Evolutionary conservation across 2,329 filamentous ascomycete genomes (phyloP).

Genomic region (Aspergillus ustus): DNA sequence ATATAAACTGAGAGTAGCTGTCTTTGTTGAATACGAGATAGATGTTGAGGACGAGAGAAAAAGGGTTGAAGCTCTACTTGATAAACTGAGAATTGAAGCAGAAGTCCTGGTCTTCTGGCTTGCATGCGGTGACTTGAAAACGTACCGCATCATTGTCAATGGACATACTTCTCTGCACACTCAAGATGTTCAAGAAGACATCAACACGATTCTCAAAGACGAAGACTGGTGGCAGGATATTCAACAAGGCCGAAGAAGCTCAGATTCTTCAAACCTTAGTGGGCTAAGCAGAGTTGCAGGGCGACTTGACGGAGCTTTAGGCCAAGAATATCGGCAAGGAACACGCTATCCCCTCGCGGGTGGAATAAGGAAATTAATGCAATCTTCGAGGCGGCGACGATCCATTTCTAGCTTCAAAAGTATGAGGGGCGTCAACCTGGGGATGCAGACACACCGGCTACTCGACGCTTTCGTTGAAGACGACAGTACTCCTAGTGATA

Average conservation of each 20-base stretch:
- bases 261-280: conserved; percentile 22
- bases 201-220: conserved; percentile 69
- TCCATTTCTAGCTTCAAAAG: conserved; percentile 53
- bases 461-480: conserved; percentile 64
- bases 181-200: conserved; percentile 61
- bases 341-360: conserved; percentile 55
- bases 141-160: conserved; percentile 79
- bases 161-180: conserved; percentile 59
- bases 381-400: conserved; percentile 59
- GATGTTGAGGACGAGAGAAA: conserved; percentile 79
- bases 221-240: conserved; percentile 86
- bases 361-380: conserved; percentile 66
- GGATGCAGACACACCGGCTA: conserved; percentile 76
- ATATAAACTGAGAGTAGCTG: conserved; percentile 75
- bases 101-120: conserved; percentile 81
- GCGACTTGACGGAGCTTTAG: conserved; percentile 56
- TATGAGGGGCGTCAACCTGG: conserved; percentile 66
- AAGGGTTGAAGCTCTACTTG: conserved; percentile 73
- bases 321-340: conserved; percentile 55
- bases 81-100: conserved; percentile 81
- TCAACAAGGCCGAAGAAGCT: conserved; percentile 51
- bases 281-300: conserved; percentile 24
- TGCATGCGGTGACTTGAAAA: conserved; percentile 71
- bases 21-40: conserved; percentile 87
- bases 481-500: conserved; percentile 52